Evolutionary conservation across 345 rosid species (phyloP), one percentile per base, ranked within the genome.

Genomic region (Citrus sinensis): DNA sequence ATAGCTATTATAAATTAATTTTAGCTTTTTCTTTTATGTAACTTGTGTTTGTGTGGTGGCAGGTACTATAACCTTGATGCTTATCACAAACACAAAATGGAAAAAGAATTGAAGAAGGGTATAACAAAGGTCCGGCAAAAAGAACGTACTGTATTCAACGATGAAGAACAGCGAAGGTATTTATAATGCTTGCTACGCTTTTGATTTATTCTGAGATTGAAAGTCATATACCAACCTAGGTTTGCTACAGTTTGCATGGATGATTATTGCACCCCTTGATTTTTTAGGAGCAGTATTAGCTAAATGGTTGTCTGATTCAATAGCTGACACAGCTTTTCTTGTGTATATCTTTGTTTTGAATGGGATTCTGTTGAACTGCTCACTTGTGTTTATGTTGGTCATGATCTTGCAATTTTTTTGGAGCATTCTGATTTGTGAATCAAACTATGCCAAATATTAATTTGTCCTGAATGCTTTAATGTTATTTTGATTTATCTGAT

Each of bases 121-220:
- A 4, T 90, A 60, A 93, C 89, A 78, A 92, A 89, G 87, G 89
- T 87, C 79, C 65, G 72, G 54, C 30, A 73, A 67, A 80, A 84
- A 73, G 98, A 95, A 73, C 98, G 98, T 69, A 91, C 92, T 75
- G 88, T 93, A 64, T 95, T 95, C 81, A 90, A 95, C 86, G 99
- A 95, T 71, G 99, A 95, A 87, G 99, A 95, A 85, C 92, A 88
- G 73, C 92, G 97, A 8, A 86, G 99, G 99, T 95, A 92, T 71
- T 86, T 59, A 2, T 49, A 49, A 55, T 60, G 54, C 54, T 42
- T 62, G 39, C 75, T 32, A 64, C 19, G 22, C 14, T 32, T 25
- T 61, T 35, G 25, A 20, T 51, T 51, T 62, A 2, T 62, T 25
- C 22, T 29, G 58, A 42, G n/a, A 9, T 70, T 49, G 20, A 70